Evolutionary conservation across 2,329 filamentous ascomycete species (phyloP).

Genomic region (Fusarium incarnatum): DNA sequence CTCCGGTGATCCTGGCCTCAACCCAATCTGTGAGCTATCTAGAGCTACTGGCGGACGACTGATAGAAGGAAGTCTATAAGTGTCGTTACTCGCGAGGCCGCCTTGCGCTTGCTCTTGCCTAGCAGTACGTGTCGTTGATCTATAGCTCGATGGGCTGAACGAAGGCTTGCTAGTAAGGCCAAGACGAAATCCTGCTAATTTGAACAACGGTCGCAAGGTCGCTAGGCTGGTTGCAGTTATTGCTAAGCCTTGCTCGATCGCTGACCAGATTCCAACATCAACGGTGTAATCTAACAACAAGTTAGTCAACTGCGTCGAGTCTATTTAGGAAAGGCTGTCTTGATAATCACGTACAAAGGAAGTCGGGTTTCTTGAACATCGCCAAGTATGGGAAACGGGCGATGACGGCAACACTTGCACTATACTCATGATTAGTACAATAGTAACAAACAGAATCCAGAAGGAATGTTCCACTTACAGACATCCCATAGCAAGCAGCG

Average conservation of each 20-base stretch:
- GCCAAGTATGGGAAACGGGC: conserved; percentile 53
- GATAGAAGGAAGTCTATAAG: conserved; percentile 20
- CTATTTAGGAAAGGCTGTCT: fast-evolving
- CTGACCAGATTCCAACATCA: conserved; percentile 60
- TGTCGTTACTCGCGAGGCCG: background rate
- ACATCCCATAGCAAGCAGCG: conserved; percentile 66
- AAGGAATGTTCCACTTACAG: conserved; percentile 44
- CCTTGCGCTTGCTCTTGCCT: conserved; percentile 22
- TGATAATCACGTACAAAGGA: conserved; percentile 49
- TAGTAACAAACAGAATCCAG: fast-evolving
- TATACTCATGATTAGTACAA: conserved; percentile 22
- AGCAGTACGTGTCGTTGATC: conserved; percentile 2
- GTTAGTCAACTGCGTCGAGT: background rate
- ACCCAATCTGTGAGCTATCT: background rate
- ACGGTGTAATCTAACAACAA: conserved; percentile 36
- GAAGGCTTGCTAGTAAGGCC: conserved; percentile 26
- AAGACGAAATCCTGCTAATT: conserved; percentile 27
- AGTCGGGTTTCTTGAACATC: conserved; percentile 51
- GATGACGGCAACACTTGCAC: conserved; percentile 55
- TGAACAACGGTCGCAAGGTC: conserved; percentile 56
- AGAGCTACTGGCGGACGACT: background rate
- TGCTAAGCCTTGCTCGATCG: conserved; percentile 57
- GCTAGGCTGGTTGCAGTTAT: conserved; percentile 58
- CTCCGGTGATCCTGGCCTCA: background rate
- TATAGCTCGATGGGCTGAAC: conserved; percentile 9